Evolutionary conservation across 805 yeast species (phyloP), one percentile per base, ranked within the genome.

Genomic region (Schizosaccharomyces japonicus): DNA sequence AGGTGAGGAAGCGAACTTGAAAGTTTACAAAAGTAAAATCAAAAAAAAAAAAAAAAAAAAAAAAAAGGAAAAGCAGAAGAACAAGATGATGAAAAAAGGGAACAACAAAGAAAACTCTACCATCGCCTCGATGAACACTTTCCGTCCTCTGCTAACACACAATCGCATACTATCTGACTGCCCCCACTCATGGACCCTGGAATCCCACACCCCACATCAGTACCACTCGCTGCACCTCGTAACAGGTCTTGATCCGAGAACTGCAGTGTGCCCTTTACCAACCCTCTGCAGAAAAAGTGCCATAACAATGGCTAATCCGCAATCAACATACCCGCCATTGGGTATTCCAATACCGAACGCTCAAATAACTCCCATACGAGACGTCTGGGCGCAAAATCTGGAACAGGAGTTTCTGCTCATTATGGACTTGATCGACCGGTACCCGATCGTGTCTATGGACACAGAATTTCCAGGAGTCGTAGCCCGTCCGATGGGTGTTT

Each of bases 401-500:
- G 62, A 60, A 47, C 62, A 61, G 50, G 66, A 63, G 52, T 59
- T 66, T 62, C 59, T 60, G 15, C 52, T 59, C 17, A 52, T 66
- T 33, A 58, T 66, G 19, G 62, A 60, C 47, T 55, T 63, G 26
- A 56, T 61, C 13, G 57, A 61, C 23, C 57, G 60, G 34, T 66
- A 63, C 55, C 63, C 62, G 44, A 62, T 59, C 48, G 56, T 66
- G 6, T 58, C 68, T 25, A 71, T 84, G 50, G 85, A 84, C 55
- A 84, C 92, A 44, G 96, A 90, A 60, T 84, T 90, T 58, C 95
- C 95, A 0, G 98, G 98, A 0, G 81, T 92, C 21, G 78, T 87
- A 26, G 94, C 94, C 2, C 72, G 98, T 55, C 98, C 98, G 13
- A 80, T 90, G 51, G 98, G 98, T 17, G 75, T 81, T 17, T 90